Evolutionary conservation across 176 grass and related monocot genomes (phyloP).

Genomic region (Elymus sibiricus): DNA sequence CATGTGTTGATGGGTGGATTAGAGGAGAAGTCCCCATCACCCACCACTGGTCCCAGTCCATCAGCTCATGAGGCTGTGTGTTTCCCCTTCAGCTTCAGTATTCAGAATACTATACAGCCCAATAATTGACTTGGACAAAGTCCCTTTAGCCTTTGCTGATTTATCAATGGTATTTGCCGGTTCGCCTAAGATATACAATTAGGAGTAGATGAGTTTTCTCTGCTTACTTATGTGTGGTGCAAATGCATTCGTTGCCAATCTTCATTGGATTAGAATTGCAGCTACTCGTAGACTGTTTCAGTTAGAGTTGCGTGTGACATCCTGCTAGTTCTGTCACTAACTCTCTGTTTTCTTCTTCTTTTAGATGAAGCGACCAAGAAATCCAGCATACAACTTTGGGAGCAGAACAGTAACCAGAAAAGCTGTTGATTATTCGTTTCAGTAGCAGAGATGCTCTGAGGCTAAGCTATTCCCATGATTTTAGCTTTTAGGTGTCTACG

Average conservation of each 20-base stretch:
- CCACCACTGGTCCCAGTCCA: background rate
- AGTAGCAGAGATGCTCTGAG: background rate
- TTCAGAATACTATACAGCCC: background rate
- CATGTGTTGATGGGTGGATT: conserved; percentile 22
- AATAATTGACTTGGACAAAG: background rate
- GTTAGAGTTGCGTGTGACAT: background rate
- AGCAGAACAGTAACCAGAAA: background rate
- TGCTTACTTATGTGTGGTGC: background rate
- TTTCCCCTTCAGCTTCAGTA: too few species aligned
- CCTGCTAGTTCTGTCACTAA: background rate
- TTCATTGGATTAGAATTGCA: background rate
- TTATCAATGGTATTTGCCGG: background rate
- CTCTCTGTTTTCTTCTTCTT: background rate
- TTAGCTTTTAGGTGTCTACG: background rate
- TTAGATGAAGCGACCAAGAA: background rate
- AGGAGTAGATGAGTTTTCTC: too few species aligned
- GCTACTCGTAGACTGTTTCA: background rate
- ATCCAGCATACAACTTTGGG: background rate
- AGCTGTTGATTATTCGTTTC: background rate
- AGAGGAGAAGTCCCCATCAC: conserved; percentile 27
- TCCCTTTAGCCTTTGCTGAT: background rate
- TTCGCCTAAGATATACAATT: too few species aligned
- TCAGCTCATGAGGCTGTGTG: background rate
- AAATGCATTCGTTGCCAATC: background rate
- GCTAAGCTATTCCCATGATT: background rate